Evolutionary conservation across 495 filamentous ascomycete genomes (phyloP), one percentile per base, ranked within the genome.

Genomic region (Aspergillus nidulans): DNA sequence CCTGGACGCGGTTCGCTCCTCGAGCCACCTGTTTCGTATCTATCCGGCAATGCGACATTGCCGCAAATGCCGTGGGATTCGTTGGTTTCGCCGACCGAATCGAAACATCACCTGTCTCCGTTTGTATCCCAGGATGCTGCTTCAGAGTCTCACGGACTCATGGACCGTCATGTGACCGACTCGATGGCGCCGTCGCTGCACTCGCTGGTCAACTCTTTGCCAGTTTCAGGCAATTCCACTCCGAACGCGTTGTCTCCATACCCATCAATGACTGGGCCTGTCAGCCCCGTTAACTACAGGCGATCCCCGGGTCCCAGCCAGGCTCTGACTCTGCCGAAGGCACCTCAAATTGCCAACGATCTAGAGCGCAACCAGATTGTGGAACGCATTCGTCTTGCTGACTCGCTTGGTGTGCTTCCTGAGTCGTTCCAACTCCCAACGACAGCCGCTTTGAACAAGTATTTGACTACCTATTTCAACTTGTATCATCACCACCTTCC

Each of bases 401-500:
- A 97, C 64, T 83, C 69, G 62, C 89, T 95, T 60, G 83, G 85
- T 51, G 84, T 88, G n/a, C 83, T 96, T 48, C 85, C 90, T 13
- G 89, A 91, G 38, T 89, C 85, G 57, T 97, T 98, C 80, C 88
- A 91, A 61, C 81, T 96, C 20, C 95, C 94, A 9, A 83, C 77
- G 62, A 79, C 87, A 43, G 72, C 78, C 20, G 86, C 87, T 16
- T 69, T 97, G 62, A 97, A 98, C 71, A 81, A 89, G 60, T 96
- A 92, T 65, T 77, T 97, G 34, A 85, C 91, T 18, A 96, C 92
- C 2, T 98, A 98, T 79, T 98, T 97, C 73, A 91, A 89, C 62
- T 77, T 96, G 63, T 97, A 97, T 71, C 94, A 98, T 67, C 95
- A 94, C 58, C 94, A 98, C 66, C 76, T 98, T 57, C 94, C 94